Evolutionary conservation across 768 basidiomycete genomes (phyloP).

Genomic region (Russula foetens): DNA sequence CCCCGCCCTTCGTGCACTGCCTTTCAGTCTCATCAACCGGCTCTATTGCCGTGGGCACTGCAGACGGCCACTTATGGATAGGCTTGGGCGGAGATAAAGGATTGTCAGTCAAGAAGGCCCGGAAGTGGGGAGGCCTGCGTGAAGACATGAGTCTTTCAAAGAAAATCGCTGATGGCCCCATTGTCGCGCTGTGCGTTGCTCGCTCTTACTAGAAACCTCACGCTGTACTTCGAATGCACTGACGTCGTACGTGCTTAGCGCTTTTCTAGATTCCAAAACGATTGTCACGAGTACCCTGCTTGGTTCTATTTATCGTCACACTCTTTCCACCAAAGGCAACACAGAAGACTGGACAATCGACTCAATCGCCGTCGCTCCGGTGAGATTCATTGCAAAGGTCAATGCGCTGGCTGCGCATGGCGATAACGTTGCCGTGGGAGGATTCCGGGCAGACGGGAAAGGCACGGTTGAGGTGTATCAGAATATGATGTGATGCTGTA

Average conservation of each 20-base stretch:
- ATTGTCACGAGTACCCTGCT: slow-evolving; percentile 54
- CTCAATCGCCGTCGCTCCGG: slow-evolving; percentile 36
- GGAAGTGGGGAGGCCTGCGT: slow-evolving; percentile 68
- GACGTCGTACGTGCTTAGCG: not conserved
- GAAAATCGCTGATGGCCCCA: slow-evolving; percentile 62
- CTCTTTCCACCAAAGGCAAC: slow-evolving; percentile 33
- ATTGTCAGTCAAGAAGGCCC: slow-evolving; percentile 35
- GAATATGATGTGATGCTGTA: not conserved
- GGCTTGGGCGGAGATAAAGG: slow-evolving; percentile 60
- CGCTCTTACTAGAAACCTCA: not conserved
- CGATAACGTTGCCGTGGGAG: slow-evolving; percentile 49
- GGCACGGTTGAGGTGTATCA: slow-evolving; percentile 38
- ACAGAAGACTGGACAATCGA: slow-evolving; percentile 34
- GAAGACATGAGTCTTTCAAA: slow-evolving; percentile 35
- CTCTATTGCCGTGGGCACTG: slow-evolving; percentile 60
- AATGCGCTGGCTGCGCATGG: slow-evolving; percentile 50
- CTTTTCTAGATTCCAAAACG: slow-evolving; percentile 35
- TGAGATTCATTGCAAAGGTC: slow-evolving; percentile 49
- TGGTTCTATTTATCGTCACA: slow-evolving; percentile 46
- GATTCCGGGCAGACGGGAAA: slow-evolving; percentile 46
- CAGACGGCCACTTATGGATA: slow-evolving; percentile 65
- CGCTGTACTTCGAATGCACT: not conserved
- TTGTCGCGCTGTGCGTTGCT: slow-evolving; percentile 54
- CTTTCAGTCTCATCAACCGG: slow-evolving; percentile 51
- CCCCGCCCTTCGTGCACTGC: slow-evolving; percentile 69